Base-by-base conservation (phyloP, 108 stramenopile species). In the Fistulifera solaris region DNA sequence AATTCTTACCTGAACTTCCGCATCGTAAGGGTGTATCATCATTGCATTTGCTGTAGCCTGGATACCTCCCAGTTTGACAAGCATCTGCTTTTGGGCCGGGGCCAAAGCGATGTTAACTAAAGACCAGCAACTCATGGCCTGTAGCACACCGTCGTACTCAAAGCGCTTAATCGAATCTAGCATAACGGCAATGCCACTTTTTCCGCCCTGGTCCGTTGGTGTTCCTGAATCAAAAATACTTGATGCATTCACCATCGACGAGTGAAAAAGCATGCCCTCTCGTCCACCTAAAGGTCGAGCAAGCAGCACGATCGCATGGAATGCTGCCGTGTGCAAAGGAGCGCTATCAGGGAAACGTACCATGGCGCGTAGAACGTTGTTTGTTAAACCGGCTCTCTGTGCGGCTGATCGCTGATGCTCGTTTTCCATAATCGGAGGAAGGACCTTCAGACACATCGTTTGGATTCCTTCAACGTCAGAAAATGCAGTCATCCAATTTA, bases 101-200 rank as follows among this genome's bases (percentile, higher is more conserved):
- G 81, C 84, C 4, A 95, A 65, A 3, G 94, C 89, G 58, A 95
- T 75, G 60, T 95, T 95, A 31, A 95, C 94, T 61, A 95, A 54
- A 11, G 84, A 79, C 94, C 94, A 95, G 62, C 94, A 95, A 56
- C 87, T 83, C 94, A 93, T 93, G 22, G 94, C 89, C 59, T 91
- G 91, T n/a, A 91, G 78, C 15, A 70, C 52, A 23, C 70, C 85
- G 54, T 89, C 73, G 16, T 71, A 64, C 24, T 65, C 73, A 64
- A 89, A 87, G 8, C 84, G 54, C 42, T 56, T 62, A 91, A 95
- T 93, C 21, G 87, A 83, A 53, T 85, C 86, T 26, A 95, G 70
- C 77, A 95, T 83, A 40, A 93, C 81, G 45, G 83, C 80, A 48
- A 92, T 87, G 19, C 90, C 87, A 63, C 71, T 87, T 57, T 78